These are phyloP conservation scores for Phytophthora aleatoria DNA, from an alignment of 352 stramenopile species.

Conservation along the genomic window DNA sequence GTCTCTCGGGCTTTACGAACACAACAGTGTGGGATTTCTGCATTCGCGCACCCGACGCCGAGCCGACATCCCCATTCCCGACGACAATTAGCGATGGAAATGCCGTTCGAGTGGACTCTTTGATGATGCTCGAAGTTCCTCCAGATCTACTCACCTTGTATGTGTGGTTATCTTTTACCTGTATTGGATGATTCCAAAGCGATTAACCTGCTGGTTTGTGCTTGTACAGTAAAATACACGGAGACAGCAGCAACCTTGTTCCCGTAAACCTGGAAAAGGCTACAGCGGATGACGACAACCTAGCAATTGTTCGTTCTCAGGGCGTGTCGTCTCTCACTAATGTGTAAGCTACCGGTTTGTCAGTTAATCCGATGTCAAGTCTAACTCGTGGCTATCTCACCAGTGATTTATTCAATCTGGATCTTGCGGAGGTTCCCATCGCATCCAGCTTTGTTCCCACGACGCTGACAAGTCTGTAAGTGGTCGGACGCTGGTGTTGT, in stretches of 20 bases:
- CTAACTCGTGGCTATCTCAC: constrained; percentile 1
- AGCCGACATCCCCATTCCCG: constrained; percentile 19
- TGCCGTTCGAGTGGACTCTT: constrained; percentile 28
- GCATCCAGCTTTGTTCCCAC: constrained; percentile 34
- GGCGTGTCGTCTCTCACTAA: constrained; percentile 23
- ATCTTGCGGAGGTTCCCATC: constrained; percentile 34
- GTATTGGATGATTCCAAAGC: not conserved
- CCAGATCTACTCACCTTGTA: constrained; percentile 31
- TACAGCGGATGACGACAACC: constrained; percentile 18
- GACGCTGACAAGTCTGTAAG: constrained; percentile 39
- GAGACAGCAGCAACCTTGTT: constrained; percentile 19
- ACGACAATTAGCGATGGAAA: constrained; percentile 10
- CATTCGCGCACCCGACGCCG: constrained; percentile 23
- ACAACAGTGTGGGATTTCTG: constrained; percentile 41
- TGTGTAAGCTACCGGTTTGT: constrained; percentile 25
- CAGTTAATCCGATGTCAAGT: not conserved
- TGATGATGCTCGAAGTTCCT: constrained; percentile 38
- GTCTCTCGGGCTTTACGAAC: constrained; percentile 38
- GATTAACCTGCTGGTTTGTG: not conserved
- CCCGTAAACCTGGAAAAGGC: constrained; percentile 31
- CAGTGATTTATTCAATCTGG: constrained; percentile 44
- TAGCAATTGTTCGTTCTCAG: constrained; percentile 33
- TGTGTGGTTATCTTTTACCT: not conserved
- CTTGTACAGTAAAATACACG: constrained; percentile 31
- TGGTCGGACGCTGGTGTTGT: not conserved